A percentile compares a stretch with the other conserved stretches of the same genome.
Evolutionary conservation across 78 protist species (phyloP).

Genomic region (Dictyostelium discoideum): dicty_2.7 NC_007088.5:1047001-1047500

Average conservation of each 20-base stretch:
- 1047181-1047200: background rate
- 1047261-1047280: constrained; percentile 73
- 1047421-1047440: background rate
- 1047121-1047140: constrained; percentile 74
- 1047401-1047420: background rate
- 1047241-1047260: constrained; percentile 33
- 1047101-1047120: constrained; percentile 43
- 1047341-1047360: constrained; percentile 12
- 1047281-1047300: constrained; percentile 31
- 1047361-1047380: background rate
- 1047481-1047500: too few species aligned
- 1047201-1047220: background rate
- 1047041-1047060: constrained; percentile 75
- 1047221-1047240: constrained; percentile 30
- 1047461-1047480: too few species aligned
- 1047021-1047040: constrained; percentile 49
- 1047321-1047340: constrained; percentile 26
- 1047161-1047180: background rate
- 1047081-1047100: background rate
- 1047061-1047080: constrained; percentile 57
- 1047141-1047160: constrained; percentile 28
- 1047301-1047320: background rate
- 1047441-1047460: too few species aligned
- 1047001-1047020: constrained; percentile 62
- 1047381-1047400: background rate